Conservation (phyloP, 208 protist genomes). For the Acanthamoeba divionensis region DNA sequence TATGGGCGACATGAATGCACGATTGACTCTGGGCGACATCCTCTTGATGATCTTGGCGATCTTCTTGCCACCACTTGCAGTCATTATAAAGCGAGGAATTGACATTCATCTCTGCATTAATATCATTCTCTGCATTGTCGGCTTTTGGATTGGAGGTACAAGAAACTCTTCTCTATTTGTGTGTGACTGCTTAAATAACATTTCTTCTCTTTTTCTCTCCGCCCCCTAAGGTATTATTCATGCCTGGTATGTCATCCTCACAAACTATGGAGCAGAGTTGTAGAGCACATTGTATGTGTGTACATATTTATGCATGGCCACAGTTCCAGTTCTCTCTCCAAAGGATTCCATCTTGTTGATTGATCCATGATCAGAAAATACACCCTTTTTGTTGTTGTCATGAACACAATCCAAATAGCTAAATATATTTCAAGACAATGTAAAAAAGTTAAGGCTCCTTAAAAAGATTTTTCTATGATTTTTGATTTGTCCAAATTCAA, state of each 20-base stretch:
- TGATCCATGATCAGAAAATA: no score
- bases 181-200: no score
- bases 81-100: conserved; percentile 15
- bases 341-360: no score
- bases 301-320: no score
- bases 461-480: no score
- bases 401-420: no score
- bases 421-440: no score
- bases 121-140: neutral
- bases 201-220: neutral
- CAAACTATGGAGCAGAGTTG: neutral
- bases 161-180: no score
- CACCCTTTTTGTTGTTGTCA: no score
- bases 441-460: no score
- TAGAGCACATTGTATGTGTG: neutral
- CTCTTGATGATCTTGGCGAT: conserved; percentile 16
- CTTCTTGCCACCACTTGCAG: neutral
- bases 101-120: neutral
- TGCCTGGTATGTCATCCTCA: neutral
- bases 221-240: neutral
- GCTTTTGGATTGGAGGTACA: neutral
- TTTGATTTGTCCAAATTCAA: no score
- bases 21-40: neutral
- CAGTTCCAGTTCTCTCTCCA: no score
- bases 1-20: neutral